Evolutionary conservation across 805 yeast genomes (phyloP), one percentile per base, ranked within the genome.

Genomic region (Wickerhamiella domercqiae): DNA sequence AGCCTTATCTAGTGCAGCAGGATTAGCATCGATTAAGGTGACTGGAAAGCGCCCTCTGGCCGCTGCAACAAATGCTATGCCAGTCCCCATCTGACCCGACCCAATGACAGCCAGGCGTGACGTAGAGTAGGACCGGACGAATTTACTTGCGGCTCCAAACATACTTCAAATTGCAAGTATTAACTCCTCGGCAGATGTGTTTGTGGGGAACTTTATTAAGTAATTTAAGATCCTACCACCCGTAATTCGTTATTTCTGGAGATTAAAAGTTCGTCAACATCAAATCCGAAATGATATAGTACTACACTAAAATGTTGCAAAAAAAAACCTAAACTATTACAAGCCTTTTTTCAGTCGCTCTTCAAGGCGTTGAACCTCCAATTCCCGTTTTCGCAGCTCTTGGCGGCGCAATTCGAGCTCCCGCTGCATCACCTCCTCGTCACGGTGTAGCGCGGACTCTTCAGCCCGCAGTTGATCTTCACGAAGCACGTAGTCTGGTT

Each of bases 391-490:
- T 54, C 79, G 67, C 43, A 84, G 69, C 58, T 84, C 95, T 52
- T 76, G 75, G 49, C 90, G 69, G 64, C 84, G 81, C 55, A 68
- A 67, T 53, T 78, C 64, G 55, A 84, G 66, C 57, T 83, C 94
- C 53, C 77, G 80, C 60, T 84, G 94, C 19, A 84, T 93, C 49
- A 90, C 68, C 58, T 77, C 83, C 61, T 84, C 95, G 55, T 80
- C 81, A 32, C 81, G 79, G 52, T 69, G 75, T 53, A 84, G 67
- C 60, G 93, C 71, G 60, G 81, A 94, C 61, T 84, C 95, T 59
- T 84, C 95, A 37, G 77, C 63, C 51, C 80, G 75, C 51, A 83
- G 79, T 60, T 82, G 93, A 59, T 82, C 94, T 57, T 84, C 96
- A 58, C 87, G 80, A 29, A 73, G 71, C 36, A 68, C 48, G 43